Evolutionary conservation across 169 alveolate genomes (phyloP), one percentile per base, ranked within the genome.

Genomic region (Eimeria acervulina): DNA sequence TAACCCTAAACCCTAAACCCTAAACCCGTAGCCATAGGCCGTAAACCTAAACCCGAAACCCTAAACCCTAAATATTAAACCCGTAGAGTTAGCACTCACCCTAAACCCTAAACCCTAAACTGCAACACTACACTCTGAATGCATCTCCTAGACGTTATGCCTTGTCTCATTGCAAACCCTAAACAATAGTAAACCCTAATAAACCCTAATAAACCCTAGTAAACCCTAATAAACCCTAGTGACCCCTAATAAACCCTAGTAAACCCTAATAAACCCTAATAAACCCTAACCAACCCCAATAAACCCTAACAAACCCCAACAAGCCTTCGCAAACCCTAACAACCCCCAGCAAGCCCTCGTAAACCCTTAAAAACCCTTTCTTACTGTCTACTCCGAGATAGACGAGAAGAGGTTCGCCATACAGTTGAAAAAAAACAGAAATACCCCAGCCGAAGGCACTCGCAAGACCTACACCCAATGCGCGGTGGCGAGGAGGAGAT

Each of bases 1-100:
- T n/a, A 68, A 68, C 80, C 80, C 80, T 68, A 68, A 68, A 68
- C 80, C 80, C 80, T 68, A 68, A 68, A 68, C 80, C 80, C 80
- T 68, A 68, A 33, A 33, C 80, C 80, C 80, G 10, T 19, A 68
- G n/a, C 80, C 80, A 36, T 33, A 68, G 80, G n/a, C 36, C 4
- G 10, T 1, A 68, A 68, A 36, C 80, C 80, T 68, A 68, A 68
- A 68, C 80, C 80, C 80, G 10, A 68, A 68, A 68, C 80, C 80
- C 80, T 68, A 68, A 68, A 68, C 80, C 80, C 80, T 68, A 68
- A 68, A 68, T 40, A 36, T 40, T 68, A 68, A 68, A 68, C 80
- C 55, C 55, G 5, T 47, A 47, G 55, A 47, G 12, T 47, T 5
- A 47, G 12, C n/a, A n/a, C n/a, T n/a, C n/a, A n/a, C n/a, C 74